Percentiles rank a stretch among this genome's conserved stretches.
phyloP scores from a whole-genome alignment of 352 stramenopile genomes.

The Pythium apleroticum region DNA sequence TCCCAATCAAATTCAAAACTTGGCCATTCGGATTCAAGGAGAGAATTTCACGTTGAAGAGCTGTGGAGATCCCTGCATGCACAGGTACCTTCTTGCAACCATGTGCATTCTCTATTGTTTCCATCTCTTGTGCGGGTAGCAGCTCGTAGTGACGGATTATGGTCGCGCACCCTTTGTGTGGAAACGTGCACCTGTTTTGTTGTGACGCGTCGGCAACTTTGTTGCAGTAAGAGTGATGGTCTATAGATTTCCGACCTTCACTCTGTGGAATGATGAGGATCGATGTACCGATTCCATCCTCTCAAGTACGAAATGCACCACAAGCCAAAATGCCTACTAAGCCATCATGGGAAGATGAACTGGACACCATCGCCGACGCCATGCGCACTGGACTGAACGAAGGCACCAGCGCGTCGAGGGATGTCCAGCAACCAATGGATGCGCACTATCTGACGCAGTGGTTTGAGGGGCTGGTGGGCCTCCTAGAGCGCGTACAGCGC shows the following conservation, averaged over 20 bases:
- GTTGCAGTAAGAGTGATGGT: constrained; percentile 28
- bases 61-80: neutral
- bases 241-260: constrained; percentile 10
- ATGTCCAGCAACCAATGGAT: neutral
- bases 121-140: neutral
- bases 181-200: neutral
- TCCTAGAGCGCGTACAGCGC: constrained; percentile 2
- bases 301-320: constrained; percentile 13
- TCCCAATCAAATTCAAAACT: constrained; percentile 16
- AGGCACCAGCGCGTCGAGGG: neutral
- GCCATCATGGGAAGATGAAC: constrained; percentile 2
- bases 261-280: constrained; percentile 16
- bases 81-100: too few relatives aligned
- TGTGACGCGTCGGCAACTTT: constrained; percentile 7
- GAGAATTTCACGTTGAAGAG: constrained; percentile 8
- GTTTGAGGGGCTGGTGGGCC: constrained; percentile 3
- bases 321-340: constrained; percentile 4
- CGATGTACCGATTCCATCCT: neutral
- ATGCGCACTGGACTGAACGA: constrained; percentile 1
- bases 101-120: too few relatives aligned
- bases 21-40: neutral
- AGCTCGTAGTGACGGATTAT: neutral
- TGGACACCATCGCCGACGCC: constrained; percentile 15
- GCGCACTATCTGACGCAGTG: neutral
- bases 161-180: neutral